A percentile compares a stretch with the other conserved stretches of the same genome.
Evolutionary conservation across 805 yeast genomes (phyloP).

Genomic region (Zygosaccharomyces lentus): DNA sequence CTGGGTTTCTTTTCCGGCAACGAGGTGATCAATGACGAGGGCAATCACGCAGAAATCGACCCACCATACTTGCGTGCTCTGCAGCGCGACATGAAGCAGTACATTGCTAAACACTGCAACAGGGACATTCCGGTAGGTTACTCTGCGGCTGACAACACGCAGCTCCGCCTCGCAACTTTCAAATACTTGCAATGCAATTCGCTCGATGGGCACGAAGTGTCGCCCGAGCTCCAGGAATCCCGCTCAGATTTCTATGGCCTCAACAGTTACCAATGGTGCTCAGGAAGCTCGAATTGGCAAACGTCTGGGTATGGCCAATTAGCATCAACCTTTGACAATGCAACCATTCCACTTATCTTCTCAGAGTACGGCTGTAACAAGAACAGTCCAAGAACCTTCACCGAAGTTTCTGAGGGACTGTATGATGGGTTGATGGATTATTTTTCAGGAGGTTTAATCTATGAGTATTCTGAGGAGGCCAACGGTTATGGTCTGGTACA

Average conservation of each 20-base stretch:
- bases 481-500: conserved; percentile 74
- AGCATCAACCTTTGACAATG: conserved; percentile 52
- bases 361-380: conserved; percentile 84
- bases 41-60: conserved; percentile 52
- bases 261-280: conserved; percentile 89
- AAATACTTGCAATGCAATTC: conserved; percentile 77
- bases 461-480: conserved; percentile 78
- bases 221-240: conserved; percentile 51
- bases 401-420: conserved; percentile 66
- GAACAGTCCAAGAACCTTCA: conserved; percentile 74
- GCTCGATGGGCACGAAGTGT: conserved; percentile 43
- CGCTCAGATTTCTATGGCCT: conserved; percentile 83
- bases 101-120: conserved; percentile 61
- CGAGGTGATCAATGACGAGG: conserved; percentile 79
- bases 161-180: conserved; percentile 67
- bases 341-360: conserved; percentile 63
- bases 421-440: conserved; percentile 61
- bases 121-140: conserved; percentile 92
- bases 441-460: conserved; percentile 89
- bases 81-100: conserved; percentile 86
- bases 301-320: conserved; percentile 65
- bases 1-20: conserved; percentile 89
- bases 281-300: conserved; percentile 53
- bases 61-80: conserved; percentile 86
- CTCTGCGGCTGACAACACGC: conserved; percentile 82